Evolutionary conservation across 306 rosid species (phyloP).

Genomic region (Vigna reflexopilosa): DNA sequence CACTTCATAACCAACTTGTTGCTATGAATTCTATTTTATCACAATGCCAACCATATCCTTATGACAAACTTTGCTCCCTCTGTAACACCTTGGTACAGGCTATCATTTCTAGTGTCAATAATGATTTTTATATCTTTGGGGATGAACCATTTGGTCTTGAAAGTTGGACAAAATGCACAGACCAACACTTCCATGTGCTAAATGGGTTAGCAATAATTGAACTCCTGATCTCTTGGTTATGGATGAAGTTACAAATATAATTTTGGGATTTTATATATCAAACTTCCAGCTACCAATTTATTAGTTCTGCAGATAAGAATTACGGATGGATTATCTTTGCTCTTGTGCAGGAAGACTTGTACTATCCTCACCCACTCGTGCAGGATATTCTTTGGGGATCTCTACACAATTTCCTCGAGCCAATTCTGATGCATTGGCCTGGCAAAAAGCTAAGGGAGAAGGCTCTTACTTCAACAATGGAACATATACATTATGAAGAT

Average conservation of each 20-base stretch:
- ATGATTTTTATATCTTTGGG: background rate
- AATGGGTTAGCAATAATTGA: background rate
- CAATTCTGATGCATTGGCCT: slow-evolving; percentile 84
- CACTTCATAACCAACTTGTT: slow-evolving; percentile 18
- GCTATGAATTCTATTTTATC: slow-evolving; percentile 22
- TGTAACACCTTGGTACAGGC: slow-evolving; percentile 16
- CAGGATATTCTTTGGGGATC: slow-evolving; percentile 91
- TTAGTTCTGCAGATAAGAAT: slow-evolving; percentile 36
- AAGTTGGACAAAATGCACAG: slow-evolving; percentile 8
- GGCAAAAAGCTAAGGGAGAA: slow-evolving; percentile 83
- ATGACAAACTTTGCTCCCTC: slow-evolving; percentile 18
- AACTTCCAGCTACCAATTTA: slow-evolving; percentile 36
- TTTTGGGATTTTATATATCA: slow-evolving; percentile 33
- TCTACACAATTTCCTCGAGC: slow-evolving; percentile 76
- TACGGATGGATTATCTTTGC: slow-evolving; percentile 40
- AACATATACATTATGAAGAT: slow-evolving; percentile 93
- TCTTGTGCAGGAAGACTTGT: slow-evolving; percentile 80
- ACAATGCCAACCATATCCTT: slow-evolving; percentile 11
- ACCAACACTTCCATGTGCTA: background rate
- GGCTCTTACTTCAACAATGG: slow-evolving; percentile 65
- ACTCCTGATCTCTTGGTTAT: slow-evolving; percentile 20
- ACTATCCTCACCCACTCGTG: slow-evolving; percentile 86
- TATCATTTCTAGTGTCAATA: slow-evolving; percentile 8
- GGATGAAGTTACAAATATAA: slow-evolving; percentile 1
- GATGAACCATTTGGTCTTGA: slow-evolving; percentile 25